Conservation (phyloP, 441 rosid genomes). For the Gossypium schwendimanii region DNA sequence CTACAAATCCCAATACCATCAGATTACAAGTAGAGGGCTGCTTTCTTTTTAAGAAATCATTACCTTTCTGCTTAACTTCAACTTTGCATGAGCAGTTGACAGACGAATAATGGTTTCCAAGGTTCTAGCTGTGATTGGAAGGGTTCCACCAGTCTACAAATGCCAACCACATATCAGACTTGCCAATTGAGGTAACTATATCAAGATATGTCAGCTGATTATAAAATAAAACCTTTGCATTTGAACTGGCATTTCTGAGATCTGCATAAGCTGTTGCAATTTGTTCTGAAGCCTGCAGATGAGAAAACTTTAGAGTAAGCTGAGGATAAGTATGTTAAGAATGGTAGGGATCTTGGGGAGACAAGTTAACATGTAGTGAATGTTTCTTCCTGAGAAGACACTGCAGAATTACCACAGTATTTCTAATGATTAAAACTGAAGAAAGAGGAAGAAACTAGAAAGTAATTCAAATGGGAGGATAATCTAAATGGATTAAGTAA, state of each 20-base stretch:
- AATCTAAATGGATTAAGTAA: not conserved
- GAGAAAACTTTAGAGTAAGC: slow-evolving; percentile 10
- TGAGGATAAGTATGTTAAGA: not conserved
- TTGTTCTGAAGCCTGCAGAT: slow-evolving; percentile 71
- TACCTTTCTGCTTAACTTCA: slow-evolving; percentile 85
- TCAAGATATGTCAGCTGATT: not conserved
- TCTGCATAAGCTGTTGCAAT: slow-evolving; percentile 94
- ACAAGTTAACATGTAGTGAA: not conserved
- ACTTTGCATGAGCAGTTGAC: slow-evolving; percentile 93
- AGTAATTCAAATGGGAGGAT: not conserved
- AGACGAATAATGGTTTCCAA: slow-evolving; percentile 93
- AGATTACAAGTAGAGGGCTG: not conserved
- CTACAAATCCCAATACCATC: not conserved
- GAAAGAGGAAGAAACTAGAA: not conserved
- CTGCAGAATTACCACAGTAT: not conserved
- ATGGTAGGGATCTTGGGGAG: slow-evolving; percentile 15
- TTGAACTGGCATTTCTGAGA: slow-evolving; percentile 73
- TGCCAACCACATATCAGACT: slow-evolving; percentile 15
- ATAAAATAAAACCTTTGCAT: slow-evolving; percentile 54
- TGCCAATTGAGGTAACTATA: not conserved
- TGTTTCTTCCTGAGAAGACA: slow-evolving; percentile 26
- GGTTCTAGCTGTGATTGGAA: slow-evolving; percentile 95
- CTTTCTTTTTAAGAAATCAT: not conserved
- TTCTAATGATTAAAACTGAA: not conserved
- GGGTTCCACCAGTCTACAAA: slow-evolving; percentile 91